These are phyloP conservation scores for Lachnellula occidentalis DNA, from an alignment of 2,329 filamentous ascomycete genomes.

Conservation along the genomic window DNA sequence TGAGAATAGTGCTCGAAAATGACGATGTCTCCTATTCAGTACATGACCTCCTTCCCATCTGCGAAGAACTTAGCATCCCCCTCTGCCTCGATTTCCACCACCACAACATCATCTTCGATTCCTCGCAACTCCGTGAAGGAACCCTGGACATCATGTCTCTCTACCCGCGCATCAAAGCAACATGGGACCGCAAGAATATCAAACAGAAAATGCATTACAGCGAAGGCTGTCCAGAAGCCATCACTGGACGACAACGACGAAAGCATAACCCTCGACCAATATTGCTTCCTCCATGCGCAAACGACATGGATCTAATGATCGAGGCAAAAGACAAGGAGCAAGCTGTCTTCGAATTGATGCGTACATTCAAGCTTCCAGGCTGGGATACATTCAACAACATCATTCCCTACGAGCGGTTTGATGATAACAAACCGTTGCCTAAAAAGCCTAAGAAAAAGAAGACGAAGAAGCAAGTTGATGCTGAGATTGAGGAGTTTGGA, in stretches of 20 bases:
- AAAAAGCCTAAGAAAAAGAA: slow-evolving; percentile 42
- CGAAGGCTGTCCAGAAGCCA: slow-evolving; percentile 68
- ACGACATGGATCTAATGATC: slow-evolving; percentile 95
- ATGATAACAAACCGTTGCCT: slow-evolving; percentile 60
- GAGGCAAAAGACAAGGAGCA: slow-evolving; percentile 98
- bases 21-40: slow-evolving; percentile 93
- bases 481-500: slow-evolving; percentile 31
- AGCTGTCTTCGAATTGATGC: slow-evolving; percentile 91
- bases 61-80: slow-evolving; percentile 90
- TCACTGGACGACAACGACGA: slow-evolving; percentile 71
- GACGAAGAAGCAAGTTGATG: slow-evolving; percentile 33
- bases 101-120: slow-evolving; percentile 88
- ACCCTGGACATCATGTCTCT: slow-evolving; percentile 74
- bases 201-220: slow-evolving; percentile 97
- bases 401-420: slow-evolving; percentile 67
- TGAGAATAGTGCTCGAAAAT: slow-evolving; percentile 83
- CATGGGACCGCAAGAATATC: slow-evolving; percentile 79
- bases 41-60: slow-evolving; percentile 82
- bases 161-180: slow-evolving; percentile 72
- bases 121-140: slow-evolving; percentile 68
- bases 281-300: slow-evolving; percentile 73
- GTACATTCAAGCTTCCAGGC: slow-evolving; percentile 76
- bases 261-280: slow-evolving; percentile 80
- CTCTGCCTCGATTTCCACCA: slow-evolving; percentile 91
- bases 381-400: slow-evolving; percentile 72